These are phyloP conservation scores for Fremontodendron californicum DNA, from an alignment of 345 rosid genomes.

Conservation along the genomic window DNA sequence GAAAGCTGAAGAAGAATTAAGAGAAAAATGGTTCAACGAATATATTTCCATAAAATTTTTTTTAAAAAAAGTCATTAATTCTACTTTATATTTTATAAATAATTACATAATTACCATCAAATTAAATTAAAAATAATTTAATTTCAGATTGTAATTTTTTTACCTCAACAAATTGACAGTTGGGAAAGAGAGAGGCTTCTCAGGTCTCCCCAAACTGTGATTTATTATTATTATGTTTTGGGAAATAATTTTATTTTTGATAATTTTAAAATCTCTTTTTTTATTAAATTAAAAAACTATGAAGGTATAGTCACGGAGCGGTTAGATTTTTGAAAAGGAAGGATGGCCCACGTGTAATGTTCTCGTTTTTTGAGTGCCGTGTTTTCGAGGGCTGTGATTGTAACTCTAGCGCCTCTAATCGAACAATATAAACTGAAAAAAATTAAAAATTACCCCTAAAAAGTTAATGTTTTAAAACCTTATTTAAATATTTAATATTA, in stretches of 20 bases:
- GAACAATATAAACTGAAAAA: not conserved
- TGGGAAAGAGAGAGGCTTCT: constrained; percentile 8
- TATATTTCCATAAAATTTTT: not conserved
- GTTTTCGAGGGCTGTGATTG: not conserved
- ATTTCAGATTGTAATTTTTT: not conserved
- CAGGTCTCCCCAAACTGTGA: constrained; percentile 4
- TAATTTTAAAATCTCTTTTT: not conserved
- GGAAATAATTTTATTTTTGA: not conserved
- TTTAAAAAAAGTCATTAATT: not conserved
- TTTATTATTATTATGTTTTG: not conserved
- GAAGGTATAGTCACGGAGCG: not conserved
- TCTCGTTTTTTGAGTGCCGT: not conserved
- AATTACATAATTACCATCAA: not conserved
- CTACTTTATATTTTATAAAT: not conserved
- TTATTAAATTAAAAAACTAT: not conserved
- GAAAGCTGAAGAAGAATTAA: not conserved
- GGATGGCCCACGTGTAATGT: not conserved
- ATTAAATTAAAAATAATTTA: not conserved
- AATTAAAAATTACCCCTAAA: not conserved
- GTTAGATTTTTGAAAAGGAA: not conserved
- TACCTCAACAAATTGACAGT: constrained; percentile 11
- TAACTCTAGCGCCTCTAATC: not conserved
- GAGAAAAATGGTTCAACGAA: not conserved
- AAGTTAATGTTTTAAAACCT: too few species aligned
- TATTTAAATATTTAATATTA: too few species aligned